Base-by-base conservation (phyloP, 2,329 filamentous ascomycete genomes). In the Paecilomyces formosus region DNA sequence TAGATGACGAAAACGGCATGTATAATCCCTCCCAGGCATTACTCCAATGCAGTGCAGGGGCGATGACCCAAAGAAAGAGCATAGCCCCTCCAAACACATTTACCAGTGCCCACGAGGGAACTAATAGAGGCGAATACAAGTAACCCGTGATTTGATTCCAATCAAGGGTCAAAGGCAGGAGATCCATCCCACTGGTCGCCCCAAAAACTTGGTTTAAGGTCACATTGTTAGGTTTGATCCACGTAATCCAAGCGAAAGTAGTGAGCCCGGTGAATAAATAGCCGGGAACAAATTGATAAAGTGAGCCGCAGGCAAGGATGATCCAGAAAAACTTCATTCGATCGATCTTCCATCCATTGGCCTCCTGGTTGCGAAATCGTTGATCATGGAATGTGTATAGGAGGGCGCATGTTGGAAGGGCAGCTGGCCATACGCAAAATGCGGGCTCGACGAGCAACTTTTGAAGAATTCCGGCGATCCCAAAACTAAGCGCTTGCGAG, bases 91-190 rank as follows among this genome's bases (percentile, higher is more conserved):
- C 81, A 28, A 87, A 74, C 0, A 85, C 88, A 68, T 89, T 90
- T 57, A 85, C 82, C 61, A 89, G 88, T 5, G 87, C 87, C 70
- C 86, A 83, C 79, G 85, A 88, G 8, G 86, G 86, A 7, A 85
- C 83, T 33, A 88, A 83, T 21, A 89, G 72, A 15, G 86, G 86
- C 3, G 83, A 86, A 21, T 81, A 81, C 31, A 86, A 74, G 55
- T 81, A 88, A 58, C 82, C 85, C 6, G 26, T 55, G 66, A 53
- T 24, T 62, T 66, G 57, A 73, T 57, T 72, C 74, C 77, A 79
- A 64, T 79, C 77, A 57, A 75, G 75, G 0, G 77, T 78, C 2
- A 71, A 59, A 0, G 69, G 68, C 0, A 70, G 53, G 3, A 72
- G 57, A 3, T 67, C 69, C 66, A 72, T 69, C 13, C 69, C 69